Conservation (phyloP, 2,329 filamentous ascomycete species). For the Alternaria brassicae region DNA sequence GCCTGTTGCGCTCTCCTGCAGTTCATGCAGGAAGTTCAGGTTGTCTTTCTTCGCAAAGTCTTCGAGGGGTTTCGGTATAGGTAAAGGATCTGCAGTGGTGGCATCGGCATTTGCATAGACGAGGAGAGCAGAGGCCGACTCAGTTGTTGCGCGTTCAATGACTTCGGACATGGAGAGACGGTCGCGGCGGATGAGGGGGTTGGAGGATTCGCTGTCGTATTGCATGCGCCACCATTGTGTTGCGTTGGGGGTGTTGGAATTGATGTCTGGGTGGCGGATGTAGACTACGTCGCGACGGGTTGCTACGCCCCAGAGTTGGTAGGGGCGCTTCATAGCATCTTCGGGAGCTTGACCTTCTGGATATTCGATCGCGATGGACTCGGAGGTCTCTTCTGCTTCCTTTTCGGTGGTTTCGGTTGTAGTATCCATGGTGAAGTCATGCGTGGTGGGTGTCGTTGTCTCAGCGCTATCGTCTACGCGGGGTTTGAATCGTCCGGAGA, state of each 20-base stretch:
- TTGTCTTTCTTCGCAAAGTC: conserved; percentile 61
- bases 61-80: conserved; percentile 36
- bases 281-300: conserved; percentile 66
- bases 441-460: not conserved
- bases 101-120: conserved; percentile 64
- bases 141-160: conserved; percentile 60
- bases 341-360: conserved; percentile 30
- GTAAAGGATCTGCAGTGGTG: conserved; percentile 21
- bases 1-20: conserved; percentile 24
- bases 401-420: conserved; percentile 22
- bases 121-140: conserved; percentile 61
- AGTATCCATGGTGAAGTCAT: not conserved
- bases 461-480: conserved; percentile 46
- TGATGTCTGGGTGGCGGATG: conserved; percentile 54
- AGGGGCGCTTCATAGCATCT: conserved; percentile 50
- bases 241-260: conserved; percentile 24
- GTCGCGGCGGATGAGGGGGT: conserved; percentile 39
- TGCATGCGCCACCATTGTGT: conserved; percentile 49
- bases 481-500: conserved; percentile 57
- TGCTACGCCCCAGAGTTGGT: conserved; percentile 65
- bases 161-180: conserved; percentile 61
- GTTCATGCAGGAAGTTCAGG: conserved; percentile 41
- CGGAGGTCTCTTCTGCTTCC: conserved; percentile 26
- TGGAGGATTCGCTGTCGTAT: conserved; percentile 37
- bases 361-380: conserved; percentile 7